Percentiles rank a stretch among this genome's conserved stretches.
Evolutionary conservation across 2,329 filamentous ascomycete genomes (phyloP).

Genomic region (Macrophomina pseudophaseolina): DNA sequence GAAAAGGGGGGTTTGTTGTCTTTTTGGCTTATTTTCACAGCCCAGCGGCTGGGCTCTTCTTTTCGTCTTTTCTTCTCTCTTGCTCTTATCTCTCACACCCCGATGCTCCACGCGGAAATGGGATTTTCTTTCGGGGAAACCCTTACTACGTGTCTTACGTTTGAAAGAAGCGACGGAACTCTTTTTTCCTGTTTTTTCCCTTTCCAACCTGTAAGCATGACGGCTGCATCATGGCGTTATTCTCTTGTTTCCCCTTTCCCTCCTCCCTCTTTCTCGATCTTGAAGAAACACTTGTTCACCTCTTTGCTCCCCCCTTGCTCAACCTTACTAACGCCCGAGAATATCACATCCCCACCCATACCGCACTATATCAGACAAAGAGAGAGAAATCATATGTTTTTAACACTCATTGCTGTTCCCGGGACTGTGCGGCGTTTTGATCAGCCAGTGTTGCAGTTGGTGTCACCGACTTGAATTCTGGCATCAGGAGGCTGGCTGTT

Average conservation of each 20-base stretch:
- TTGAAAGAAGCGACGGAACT: constrained; percentile 16
- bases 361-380: too few relatives aligned
- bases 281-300: neutral
- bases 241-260: neutral
- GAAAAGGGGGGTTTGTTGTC: neutral
- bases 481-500: too few relatives aligned
- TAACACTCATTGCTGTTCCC: too few relatives aligned
- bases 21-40: constrained; percentile 6
- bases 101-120: constrained; percentile 9
- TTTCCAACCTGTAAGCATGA: constrained; percentile 1
- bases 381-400: too few relatives aligned
- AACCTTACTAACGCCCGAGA: too few relatives aligned
- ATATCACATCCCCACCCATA: too few relatives aligned
- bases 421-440: too few relatives aligned
- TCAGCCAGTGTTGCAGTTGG: too few relatives aligned
- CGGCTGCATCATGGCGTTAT: constrained; percentile 22
- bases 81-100: neutral
- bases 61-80: neutral
- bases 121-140: neutral
- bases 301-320: too few relatives aligned
- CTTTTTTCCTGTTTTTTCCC: neutral
- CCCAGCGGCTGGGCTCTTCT: neutral
- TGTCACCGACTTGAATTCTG: too few relatives aligned
- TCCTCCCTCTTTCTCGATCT: neutral
- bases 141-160: neutral